Evolutionary conservation across 2,329 filamentous ascomycete species (phyloP), one percentile per base, ranked within the genome.

Genomic region (Claviceps humidiphila): DNA sequence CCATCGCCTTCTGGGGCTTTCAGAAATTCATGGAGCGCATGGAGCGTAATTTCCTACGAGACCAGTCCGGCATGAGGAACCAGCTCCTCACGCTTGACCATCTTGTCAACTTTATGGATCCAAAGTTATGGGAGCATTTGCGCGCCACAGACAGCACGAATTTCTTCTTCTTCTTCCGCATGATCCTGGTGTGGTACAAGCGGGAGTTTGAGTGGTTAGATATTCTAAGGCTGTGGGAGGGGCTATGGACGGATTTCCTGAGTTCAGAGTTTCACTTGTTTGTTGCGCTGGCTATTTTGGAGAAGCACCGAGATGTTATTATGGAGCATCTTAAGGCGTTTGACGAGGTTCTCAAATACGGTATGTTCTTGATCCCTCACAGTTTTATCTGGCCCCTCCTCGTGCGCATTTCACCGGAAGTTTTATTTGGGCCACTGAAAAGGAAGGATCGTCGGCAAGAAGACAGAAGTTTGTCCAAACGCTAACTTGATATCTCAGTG

Each of bases 91-190:
- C 91, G 0, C 80, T 98, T 3, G 90, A 98, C 63, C 89, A 98
- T 58, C 82, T 98, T 1, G 89, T 97, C 13, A 89, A 95, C 64
- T 87, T 98, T 53, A 90, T 98, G 82, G 93, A 98, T 59, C 93
- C 94, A 0, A 87, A 89, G 64, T 81, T 98, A 7, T 97, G 96
- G 68, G 76, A 87, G 2, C 93, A 98, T 61, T 79, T 98, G 0
- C 82, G 95, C 66, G 83, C 80, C 16, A 87, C 90, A 20, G 94
- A 98, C 62, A 94, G 87, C 62, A 98, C 93, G 24, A 98, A 98
- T 67, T 98, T 98, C 69, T 98, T 98, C 71, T 98, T 98, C 74
- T 97, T 98, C 74, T 98, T 97, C 80, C 87, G 93, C 55, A 97
- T 97, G 93, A 76, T 98, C 38, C 76, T 98, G 1, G 93, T 98